Evolutionary conservation across 2,329 filamentous ascomycete species (phyloP).

Genomic region (Capronia epimyces): DNA sequence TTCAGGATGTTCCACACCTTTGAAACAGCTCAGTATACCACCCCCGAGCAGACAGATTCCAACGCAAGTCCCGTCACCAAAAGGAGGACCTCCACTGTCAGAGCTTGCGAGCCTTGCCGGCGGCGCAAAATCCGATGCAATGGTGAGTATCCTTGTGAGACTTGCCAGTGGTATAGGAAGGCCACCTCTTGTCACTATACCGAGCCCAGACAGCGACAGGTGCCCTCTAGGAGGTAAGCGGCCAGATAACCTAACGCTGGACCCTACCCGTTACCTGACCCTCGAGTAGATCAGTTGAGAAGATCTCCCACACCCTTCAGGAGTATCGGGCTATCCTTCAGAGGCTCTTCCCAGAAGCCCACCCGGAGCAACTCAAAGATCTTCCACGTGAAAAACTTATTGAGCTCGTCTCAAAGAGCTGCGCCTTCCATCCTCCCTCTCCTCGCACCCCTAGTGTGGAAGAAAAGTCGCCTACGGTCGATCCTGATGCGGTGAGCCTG

Average conservation of each 20-base stretch:
- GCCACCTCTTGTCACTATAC: slow-evolving; percentile 75
- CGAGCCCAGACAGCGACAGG: slow-evolving; percentile 69
- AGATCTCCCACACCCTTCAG: slow-evolving; percentile 59
- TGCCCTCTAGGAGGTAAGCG: slow-evolving; percentile 70
- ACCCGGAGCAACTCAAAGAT: slow-evolving; percentile 46
- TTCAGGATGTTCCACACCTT: slow-evolving; percentile 40
- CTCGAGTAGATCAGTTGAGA: slow-evolving; percentile 51
- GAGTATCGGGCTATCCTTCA: slow-evolving; percentile 60
- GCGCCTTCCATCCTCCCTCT: slow-evolving; percentile 36
- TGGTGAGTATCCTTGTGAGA: slow-evolving; percentile 73
- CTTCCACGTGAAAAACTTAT: slow-evolving; percentile 58
- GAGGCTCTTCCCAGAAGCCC: slow-evolving; percentile 57
- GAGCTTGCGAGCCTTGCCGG: slow-evolving; percentile 69
- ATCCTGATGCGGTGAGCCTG: slow-evolving; percentile 49
- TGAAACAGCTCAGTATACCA: slow-evolving; percentile 38
- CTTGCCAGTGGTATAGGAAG: slow-evolving; percentile 75
- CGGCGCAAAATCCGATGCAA: slow-evolving; percentile 79
- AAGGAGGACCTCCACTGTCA: slow-evolving; percentile 38
- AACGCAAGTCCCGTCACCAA: slow-evolving; percentile 33
- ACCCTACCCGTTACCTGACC: slow-evolving; percentile 23
- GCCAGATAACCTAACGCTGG: not conserved
- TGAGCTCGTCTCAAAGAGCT: slow-evolving; percentile 49
- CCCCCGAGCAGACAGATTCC: slow-evolving; percentile 29
- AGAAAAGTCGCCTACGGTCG: slow-evolving; percentile 37
- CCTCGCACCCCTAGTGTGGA: slow-evolving; percentile 47